Percentiles rank a stretch among this genome's conserved stretches.
phyloP scores from a whole-genome alignment of 176 grass and related monocot genomes.

The Avena sativa region DNA sequence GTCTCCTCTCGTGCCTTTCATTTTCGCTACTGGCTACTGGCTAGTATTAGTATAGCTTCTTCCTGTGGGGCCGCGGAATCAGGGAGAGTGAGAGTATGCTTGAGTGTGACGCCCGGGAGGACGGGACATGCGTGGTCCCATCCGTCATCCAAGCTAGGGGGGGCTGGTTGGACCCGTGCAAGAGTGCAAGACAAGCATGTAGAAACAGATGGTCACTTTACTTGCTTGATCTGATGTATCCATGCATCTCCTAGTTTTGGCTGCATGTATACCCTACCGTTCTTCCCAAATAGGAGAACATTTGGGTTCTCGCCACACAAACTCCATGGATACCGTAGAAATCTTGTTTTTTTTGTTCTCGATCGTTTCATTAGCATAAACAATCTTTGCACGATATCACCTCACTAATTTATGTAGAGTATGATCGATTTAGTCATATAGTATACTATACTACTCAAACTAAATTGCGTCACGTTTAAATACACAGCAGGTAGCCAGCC shows the following conservation, averaged over 20 bases:
- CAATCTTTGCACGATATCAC: too few relatives aligned
- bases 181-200: slow-evolving; percentile 9
- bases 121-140: background rate
- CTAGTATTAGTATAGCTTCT: background rate
- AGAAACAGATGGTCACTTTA: background rate
- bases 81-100: background rate
- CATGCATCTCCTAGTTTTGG: slow-evolving; percentile 14
- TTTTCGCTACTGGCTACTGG: background rate
- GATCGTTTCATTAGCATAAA: background rate
- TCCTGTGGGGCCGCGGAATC: background rate
- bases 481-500: too few relatives aligned
- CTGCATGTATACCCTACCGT: background rate
- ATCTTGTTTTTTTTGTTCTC: background rate
- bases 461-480: too few relatives aligned
- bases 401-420: background rate
- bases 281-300: background rate
- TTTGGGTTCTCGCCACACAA: background rate
- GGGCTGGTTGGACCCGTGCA: background rate
- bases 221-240: slow-evolving; percentile 2
- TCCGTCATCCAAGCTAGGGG: background rate
- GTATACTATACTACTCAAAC: too few relatives aligned
- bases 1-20: background rate
- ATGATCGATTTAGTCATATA: too few relatives aligned
- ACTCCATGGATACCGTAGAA: background rate
- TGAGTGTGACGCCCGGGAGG: too few relatives aligned